A percentile compares a stretch with the other conserved stretches of the same genome.
phyloP scores from a whole-genome alignment of 768 basidiomycete species.

The Pisolithus albus region DNA sequence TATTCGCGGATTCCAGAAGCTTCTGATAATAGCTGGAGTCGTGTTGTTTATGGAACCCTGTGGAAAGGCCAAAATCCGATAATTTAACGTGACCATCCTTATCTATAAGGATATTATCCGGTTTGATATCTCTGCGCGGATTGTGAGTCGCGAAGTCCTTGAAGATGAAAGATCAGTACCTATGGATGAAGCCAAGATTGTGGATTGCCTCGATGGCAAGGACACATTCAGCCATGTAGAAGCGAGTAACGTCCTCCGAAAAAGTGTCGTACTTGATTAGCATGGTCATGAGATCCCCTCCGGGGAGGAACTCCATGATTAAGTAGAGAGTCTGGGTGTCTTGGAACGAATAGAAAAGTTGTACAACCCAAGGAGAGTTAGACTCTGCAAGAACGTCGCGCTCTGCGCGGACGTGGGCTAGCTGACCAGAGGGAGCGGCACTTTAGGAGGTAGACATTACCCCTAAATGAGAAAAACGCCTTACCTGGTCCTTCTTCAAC shows the following conservation, averaged over 20 bases:
- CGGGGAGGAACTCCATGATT: slow-evolving; percentile 98
- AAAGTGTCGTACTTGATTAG: slow-evolving; percentile 99
- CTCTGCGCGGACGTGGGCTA: slow-evolving; percentile 97
- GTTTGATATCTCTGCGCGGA: slow-evolving; percentile 84
- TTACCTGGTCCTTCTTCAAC: slow-evolving; percentile 97
- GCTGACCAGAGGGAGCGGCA: slow-evolving; percentile 35
- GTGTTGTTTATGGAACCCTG: slow-evolving; percentile 98
- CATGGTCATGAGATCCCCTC: slow-evolving; percentile 99
- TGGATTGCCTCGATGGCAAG: slow-evolving; percentile 98
- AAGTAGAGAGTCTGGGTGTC: slow-evolving; percentile 88
- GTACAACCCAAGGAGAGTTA: slow-evolving; percentile 93
- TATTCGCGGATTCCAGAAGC: slow-evolving; percentile 61
- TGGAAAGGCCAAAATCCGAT: slow-evolving; percentile 97
- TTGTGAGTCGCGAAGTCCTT: neutral
- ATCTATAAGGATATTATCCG: slow-evolving; percentile 90
- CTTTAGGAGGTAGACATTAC: slow-evolving; percentile 5
- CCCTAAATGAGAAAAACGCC: slow-evolving; percentile 12
- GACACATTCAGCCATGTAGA: slow-evolving; percentile 98
- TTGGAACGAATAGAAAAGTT: slow-evolving; percentile 98
- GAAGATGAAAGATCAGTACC: slow-evolving; percentile 37
- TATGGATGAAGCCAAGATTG: slow-evolving; percentile 94
- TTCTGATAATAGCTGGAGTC: slow-evolving; percentile 94
- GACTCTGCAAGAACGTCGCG: slow-evolving; percentile 95
- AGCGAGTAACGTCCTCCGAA: slow-evolving; percentile 94
- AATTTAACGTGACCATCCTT: slow-evolving; percentile 96